Evolutionary conservation across 768 basidiomycete species (phyloP), one percentile per base, ranked within the genome.

Genomic region (Hirschioporus abietinus): DNA sequence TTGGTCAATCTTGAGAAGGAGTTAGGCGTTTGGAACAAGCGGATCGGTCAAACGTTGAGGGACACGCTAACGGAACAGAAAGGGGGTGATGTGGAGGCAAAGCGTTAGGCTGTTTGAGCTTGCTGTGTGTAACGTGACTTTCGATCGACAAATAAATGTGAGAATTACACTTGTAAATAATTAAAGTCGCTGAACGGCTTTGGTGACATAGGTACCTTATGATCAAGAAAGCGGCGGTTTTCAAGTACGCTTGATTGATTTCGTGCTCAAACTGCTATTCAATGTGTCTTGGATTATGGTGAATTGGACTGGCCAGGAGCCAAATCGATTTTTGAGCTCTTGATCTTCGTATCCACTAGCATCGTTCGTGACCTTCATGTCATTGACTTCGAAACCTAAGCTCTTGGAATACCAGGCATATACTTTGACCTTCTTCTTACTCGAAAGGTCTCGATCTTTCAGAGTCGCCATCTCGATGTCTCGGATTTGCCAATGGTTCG

Each of bases 1-100:
- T 70, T 90, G 12, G 85, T 87, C 18, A 78, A 82, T 1, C 69
- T 93, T 34, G 90, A 93, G 74, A 88, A 82, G 74, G 94, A 96
- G 75, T 72, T 94, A 60, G 84, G 81, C 0, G 83, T 87, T 23
- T 93, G 91, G 91, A 84, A 77, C 67, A 78, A 81, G 35, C 88
- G 91, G 0, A 75, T 92, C 1, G 80, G 77, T 70, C 86, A 88
- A 71, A 85, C 78, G 26, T 64, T 86, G 63, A 74, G 83, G 69
- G 86, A 90, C 72, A 66, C 71, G 35, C 10, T 66, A 34, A 66
- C 60, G 66, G 10, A 42, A 57, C 42, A 52, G 42, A 52, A 52
- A 52, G 42, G 15, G 42, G 42, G 12, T 52, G 42, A 2, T 52
- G 20, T 20, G 20, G 20, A 20, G 42, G 20, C 12, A 20, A 5